Conservation (phyloP, 352 stramenopile species). For the Phytophthora pini region DNA sequence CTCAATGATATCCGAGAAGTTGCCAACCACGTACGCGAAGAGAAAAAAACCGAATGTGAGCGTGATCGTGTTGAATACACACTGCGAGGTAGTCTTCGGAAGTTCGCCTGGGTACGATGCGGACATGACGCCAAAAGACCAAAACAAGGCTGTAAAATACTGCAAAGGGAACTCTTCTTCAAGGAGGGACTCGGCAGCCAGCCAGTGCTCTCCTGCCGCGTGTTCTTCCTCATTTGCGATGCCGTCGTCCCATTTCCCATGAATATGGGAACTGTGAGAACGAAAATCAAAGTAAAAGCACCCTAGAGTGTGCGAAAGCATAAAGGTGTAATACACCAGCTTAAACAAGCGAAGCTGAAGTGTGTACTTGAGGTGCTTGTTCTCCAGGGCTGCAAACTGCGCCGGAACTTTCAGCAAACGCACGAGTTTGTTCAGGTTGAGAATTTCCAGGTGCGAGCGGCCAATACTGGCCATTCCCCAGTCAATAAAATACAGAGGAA, state of each 20-base stretch:
- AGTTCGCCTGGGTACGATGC: constrained; percentile 58
- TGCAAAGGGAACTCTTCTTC: constrained; percentile 41
- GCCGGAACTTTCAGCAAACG: constrained; percentile 64
- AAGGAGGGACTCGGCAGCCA: constrained; percentile 40
- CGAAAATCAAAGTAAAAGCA: constrained; percentile 72
- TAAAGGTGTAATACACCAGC: constrained; percentile 78
- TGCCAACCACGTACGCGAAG: constrained; percentile 78
- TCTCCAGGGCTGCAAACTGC: constrained; percentile 61
- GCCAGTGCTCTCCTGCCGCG: constrained; percentile 25
- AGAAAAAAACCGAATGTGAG: constrained; percentile 77
- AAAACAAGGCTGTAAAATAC: constrained; percentile 72
- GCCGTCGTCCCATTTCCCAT: constrained; percentile 2
- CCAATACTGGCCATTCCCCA: constrained; percentile 33
- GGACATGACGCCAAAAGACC: constrained; percentile 74
- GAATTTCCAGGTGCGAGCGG: constrained; percentile 37
- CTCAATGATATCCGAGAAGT: constrained; percentile 74
- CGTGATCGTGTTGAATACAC: constrained; percentile 60
- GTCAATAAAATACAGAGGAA: constrained; percentile 61
- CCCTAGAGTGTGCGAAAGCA: constrained; percentile 62
- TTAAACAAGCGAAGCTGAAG: constrained; percentile 73
- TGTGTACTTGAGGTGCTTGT: constrained; percentile 69
- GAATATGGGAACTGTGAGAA: constrained; percentile 31
- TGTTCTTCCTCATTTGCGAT: constrained; percentile 18
- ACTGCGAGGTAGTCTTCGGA: constrained; percentile 56
- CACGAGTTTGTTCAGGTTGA: constrained; percentile 76